Conservation (phyloP, 768 basidiomycete genomes). For the Lentinula edodes region DNA sequence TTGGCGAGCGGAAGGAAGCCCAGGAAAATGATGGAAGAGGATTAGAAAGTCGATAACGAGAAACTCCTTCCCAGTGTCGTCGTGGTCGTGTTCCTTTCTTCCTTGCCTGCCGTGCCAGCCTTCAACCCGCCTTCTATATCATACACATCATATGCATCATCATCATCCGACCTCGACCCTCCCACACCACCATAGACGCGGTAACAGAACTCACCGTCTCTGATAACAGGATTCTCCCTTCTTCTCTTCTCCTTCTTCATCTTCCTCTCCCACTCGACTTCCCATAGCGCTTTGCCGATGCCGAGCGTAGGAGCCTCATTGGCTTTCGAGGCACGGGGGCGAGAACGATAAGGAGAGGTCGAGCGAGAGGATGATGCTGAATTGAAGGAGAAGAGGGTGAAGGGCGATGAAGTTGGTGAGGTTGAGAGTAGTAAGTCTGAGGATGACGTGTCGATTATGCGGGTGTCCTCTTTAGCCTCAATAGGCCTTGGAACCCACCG, state of each 20-base stretch:
- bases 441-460: neutral
- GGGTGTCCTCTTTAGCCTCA: neutral
- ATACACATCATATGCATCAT: neutral
- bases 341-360: neutral
- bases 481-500: conserved; percentile 59
- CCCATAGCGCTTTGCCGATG: conserved; percentile 54
- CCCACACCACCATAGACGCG: conserved; percentile 6
- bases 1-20: conserved; percentile 13
- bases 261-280: conserved; percentile 65
- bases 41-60: conserved; percentile 51
- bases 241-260: conserved; percentile 47
- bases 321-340: conserved; percentile 28
- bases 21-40: conserved; percentile 1
- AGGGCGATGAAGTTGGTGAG: neutral
- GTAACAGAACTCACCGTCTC: conserved; percentile 10
- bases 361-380: neutral
- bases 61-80: conserved; percentile 36
- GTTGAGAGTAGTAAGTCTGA: neutral
- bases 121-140: conserved; percentile 47
- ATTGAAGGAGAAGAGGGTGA: conserved; percentile 4
- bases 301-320: conserved; percentile 58
- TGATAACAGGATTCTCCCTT: conserved; percentile 57
- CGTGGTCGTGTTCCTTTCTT: conserved; percentile 32
- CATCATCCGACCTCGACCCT: neutral
- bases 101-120: conserved; percentile 52